Evolutionary conservation across 2,329 filamentous ascomycete genomes (phyloP), one percentile per base, ranked within the genome.

Genomic region (Graphilbum ipis-grandicollis): DNA sequence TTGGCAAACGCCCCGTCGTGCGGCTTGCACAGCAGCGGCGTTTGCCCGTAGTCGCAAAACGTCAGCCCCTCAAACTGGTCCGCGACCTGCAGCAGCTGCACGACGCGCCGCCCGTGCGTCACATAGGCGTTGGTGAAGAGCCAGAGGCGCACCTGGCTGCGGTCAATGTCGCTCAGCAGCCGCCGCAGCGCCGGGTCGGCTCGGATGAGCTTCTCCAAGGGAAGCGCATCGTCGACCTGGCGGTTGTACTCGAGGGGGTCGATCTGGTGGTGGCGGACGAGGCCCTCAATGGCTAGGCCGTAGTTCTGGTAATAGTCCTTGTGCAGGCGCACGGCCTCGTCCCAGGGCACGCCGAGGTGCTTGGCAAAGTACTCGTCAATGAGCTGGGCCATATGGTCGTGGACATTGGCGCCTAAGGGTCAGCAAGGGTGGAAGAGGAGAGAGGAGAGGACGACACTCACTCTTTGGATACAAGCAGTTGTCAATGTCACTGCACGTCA

Each of bases 111-210:
- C 23, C 75, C 90, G 50, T 98, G 90, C 25, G 67, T 96, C 44
- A 92, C 63, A 50, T 98, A 94, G 18, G 92, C 90, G 51, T 98
- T 98, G 2, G 92, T 98, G 49, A 98, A 79, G 2, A 98, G 72
- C 90, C 92, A 98, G 22, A 85, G 62, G 44, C 75, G 84, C 44
- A 94, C 81, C 53, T 92, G 92, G 49, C 62, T 71, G 41, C 57
- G 77, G 56, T 98, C 86, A 37, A 98, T 75, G 45, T 86, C 80
- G 53, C 79, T 65, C 6, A 98, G 72, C 33, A 98, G 57, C 49
- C 69, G 64, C 35, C 83, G 76, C 31, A 96, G 64, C 49, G 75
- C 65, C 1, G 75, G 68, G 48, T 92, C 74, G 0, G 84, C 82
- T 51, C 76, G 77, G 52, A 98, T 79, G 50, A 96, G 72, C 15